Evolutionary conservation across 805 yeast genomes (phyloP).

Genomic region (Nakazawaea molendinolei): DNA sequence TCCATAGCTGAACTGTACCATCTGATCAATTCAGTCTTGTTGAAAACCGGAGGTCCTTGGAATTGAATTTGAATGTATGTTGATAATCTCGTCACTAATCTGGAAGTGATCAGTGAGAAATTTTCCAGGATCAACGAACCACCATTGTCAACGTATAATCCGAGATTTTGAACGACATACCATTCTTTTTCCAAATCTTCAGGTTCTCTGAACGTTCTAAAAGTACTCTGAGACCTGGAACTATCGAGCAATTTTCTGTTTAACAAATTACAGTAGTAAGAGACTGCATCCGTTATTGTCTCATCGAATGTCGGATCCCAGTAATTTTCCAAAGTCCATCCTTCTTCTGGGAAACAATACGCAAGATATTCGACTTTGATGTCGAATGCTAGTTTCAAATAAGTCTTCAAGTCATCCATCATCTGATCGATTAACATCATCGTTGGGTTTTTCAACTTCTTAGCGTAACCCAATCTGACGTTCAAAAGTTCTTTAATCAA

Average conservation of each 20-base stretch:
- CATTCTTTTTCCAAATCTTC: conserved; percentile 84
- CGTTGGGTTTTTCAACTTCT: conserved; percentile 75
- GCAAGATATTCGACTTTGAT: conserved; percentile 62
- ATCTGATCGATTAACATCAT: conserved; percentile 95
- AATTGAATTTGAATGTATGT: conserved; percentile 69
- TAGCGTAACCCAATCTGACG: conserved; percentile 70
- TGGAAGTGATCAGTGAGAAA: conserved; percentile 57
- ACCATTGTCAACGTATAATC: conserved; percentile 73
- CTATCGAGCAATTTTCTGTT: conserved; percentile 76
- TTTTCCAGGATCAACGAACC: conserved; percentile 77
- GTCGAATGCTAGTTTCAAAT: conserved; percentile 67
- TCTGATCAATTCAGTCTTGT: conserved; percentile 39
- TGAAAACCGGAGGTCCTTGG: conserved; percentile 46
- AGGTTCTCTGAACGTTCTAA: conserved; percentile 84
- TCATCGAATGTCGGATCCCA: conserved; percentile 58
- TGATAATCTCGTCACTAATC: conserved; percentile 61
- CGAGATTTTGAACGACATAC: conserved; percentile 69
- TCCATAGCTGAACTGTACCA: conserved; percentile 68
- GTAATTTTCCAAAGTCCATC: conserved; percentile 66
- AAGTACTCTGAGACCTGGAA: conserved; percentile 52
- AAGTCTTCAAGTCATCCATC: conserved; percentile 75
- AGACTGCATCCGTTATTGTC: conserved; percentile 66
- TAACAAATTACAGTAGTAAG: conserved; percentile 61
- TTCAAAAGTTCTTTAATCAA: conserved; percentile 73
- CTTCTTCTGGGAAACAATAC: conserved; percentile 51